These are phyloP conservation scores for Phaeoacremonium minimum DNA, from an alignment of 2,329 filamentous ascomycete genomes.

Conservation along the genomic window DNA sequence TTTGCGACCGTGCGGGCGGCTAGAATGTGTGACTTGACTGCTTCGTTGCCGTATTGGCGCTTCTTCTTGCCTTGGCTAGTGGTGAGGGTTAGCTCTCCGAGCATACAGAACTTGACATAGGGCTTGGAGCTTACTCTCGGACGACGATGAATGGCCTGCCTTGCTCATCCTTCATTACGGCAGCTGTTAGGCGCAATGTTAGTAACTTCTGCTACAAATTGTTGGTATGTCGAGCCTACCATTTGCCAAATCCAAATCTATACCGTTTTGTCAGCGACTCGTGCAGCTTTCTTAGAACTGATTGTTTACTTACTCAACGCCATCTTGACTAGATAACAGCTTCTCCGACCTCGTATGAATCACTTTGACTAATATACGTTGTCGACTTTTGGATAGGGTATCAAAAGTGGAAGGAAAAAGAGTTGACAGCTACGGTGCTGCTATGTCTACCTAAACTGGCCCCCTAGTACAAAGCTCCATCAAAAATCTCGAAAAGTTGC, in stretches of 20 bases:
- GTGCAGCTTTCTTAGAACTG: slow-evolving; percentile 1
- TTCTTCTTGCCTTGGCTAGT: slow-evolving; percentile 97
- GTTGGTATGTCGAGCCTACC: slow-evolving; percentile 47
- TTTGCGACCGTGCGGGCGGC: slow-evolving; percentile 93
- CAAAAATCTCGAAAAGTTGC: not conserved
- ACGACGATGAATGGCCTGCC: slow-evolving; percentile 97
- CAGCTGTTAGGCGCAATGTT: slow-evolving; percentile 47
- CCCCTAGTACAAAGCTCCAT: no score
- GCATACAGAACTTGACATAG: slow-evolving; percentile 4
- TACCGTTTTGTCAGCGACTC: not conserved
- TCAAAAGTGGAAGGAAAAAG: no score
- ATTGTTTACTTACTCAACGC: slow-evolving; percentile 49
- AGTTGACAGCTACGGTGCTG: no score
- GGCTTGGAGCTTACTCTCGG: slow-evolving; percentile 67
- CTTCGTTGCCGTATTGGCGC: slow-evolving; percentile 92
- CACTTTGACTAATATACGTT: no score
- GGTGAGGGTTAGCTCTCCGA: no score
- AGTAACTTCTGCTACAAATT: no score
- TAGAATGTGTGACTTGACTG: slow-evolving; percentile 96
- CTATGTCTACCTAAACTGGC: no score
- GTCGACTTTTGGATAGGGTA: no score
- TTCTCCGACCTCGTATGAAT: not conserved
- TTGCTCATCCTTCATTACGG: slow-evolving; percentile 93
- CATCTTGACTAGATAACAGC: slow-evolving; percentile 43
- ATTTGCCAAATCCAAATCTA: slow-evolving; percentile 80